phyloP scores from a whole-genome alignment of 1,284 basidiomycete species.

The Tilletiopsis washingtonensis region DNA sequence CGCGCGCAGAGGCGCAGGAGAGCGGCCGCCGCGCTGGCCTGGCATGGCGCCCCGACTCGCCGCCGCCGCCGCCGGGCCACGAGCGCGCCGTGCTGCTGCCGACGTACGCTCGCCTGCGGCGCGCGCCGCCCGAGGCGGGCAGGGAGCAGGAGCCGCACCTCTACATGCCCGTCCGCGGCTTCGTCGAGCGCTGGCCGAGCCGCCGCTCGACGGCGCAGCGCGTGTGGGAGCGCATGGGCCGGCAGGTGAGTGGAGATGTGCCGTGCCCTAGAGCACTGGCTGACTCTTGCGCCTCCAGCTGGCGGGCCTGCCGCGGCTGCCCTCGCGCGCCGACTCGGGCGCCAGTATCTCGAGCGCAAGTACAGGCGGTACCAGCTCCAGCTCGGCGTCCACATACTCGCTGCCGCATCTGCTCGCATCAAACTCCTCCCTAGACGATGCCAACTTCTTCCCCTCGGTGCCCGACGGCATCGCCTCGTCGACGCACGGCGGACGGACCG shows the following conservation, averaged over 20 bases:
- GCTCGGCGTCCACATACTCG: no score
- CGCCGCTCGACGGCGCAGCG: not conserved
- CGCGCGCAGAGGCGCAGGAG: no score
- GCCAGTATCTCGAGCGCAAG: no score
- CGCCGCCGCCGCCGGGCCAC: conserved; percentile 1
- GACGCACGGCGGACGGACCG: not conserved
- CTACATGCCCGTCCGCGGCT: not conserved
- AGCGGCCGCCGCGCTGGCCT: no score
- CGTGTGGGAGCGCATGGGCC: conserved; percentile 4
- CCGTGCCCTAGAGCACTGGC: not conserved
- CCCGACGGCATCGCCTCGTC: conserved; percentile 2
- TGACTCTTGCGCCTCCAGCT: not conserved
- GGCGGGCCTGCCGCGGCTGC: conserved; percentile 3
- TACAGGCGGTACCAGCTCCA: no score
- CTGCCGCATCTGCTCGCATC: not conserved
- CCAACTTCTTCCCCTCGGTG: conserved; percentile 4
- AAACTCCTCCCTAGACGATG: conserved; percentile 6
- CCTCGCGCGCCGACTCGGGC: not conserved
- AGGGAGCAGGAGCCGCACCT: conserved; percentile 1
- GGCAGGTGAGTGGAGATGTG: not conserved
- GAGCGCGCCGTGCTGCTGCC: conserved; percentile 3
- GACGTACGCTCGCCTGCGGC: conserved; percentile 1
- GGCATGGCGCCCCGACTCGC: no score
- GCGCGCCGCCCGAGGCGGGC: not conserved
- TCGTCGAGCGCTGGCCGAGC: conserved; percentile 5